Conservation (phyloP, 768 basidiomycete genomes). For the Coprinopsis strossmayeri region DNA sequence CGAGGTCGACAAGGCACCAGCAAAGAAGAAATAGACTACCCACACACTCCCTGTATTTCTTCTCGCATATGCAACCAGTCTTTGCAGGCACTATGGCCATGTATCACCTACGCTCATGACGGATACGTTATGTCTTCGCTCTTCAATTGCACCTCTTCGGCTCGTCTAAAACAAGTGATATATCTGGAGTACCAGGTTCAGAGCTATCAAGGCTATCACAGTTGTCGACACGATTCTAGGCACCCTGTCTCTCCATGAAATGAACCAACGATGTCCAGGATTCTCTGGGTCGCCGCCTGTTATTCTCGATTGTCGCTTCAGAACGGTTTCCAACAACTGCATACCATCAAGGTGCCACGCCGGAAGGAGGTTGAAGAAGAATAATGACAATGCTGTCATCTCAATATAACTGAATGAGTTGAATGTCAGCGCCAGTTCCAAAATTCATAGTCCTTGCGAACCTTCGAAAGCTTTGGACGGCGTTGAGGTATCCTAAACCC, state of each 20-base stretch:
- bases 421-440: background rate
- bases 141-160: background rate
- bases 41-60: slow-evolving; percentile 11
- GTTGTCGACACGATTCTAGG: slow-evolving; percentile 15
- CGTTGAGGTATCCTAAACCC: background rate
- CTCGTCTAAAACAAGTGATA: slow-evolving; percentile 1
- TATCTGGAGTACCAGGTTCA: slow-evolving; percentile 5
- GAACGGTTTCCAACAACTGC: slow-evolving; percentile 37
- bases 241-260: slow-evolving; percentile 13
- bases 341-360: slow-evolving; percentile 66
- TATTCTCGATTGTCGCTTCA: slow-evolving; percentile 10
- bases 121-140: background rate
- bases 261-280: slow-evolving; percentile 9
- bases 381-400: slow-evolving; percentile 70
- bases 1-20: slow-evolving; percentile 53
- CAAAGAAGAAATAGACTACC: slow-evolving; percentile 67
- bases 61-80: slow-evolving; percentile 14
- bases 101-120: background rate
- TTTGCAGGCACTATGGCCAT: slow-evolving; percentile 1
- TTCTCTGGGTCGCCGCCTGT: slow-evolving; percentile 27
- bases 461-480: slow-evolving; percentile 9
- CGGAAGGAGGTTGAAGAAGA: slow-evolving; percentile 78
- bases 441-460: background rate
- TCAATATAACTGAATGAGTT: slow-evolving; percentile 45
- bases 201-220: slow-evolving; percentile 17